phyloP scores from a whole-genome alignment of 148 eudicot species.

The Chenopodium berlandieri region DNA sequence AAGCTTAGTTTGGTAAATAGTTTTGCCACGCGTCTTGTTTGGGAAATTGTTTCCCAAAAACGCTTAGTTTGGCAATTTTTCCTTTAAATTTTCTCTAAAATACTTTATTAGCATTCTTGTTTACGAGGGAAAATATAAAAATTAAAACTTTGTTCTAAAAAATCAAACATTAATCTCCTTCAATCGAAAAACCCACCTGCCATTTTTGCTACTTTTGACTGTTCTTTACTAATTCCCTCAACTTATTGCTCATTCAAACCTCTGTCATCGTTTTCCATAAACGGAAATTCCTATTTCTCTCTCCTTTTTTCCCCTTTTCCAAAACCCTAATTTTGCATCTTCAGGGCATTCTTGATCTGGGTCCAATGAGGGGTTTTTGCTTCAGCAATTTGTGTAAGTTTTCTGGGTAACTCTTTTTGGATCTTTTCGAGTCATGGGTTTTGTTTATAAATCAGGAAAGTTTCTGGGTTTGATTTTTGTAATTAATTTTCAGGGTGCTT shows the following conservation, averaged over 20 bases:
- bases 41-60: no score
- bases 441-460: background rate
- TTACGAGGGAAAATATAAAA: slow-evolving; percentile 6
- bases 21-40: no score
- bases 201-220: slow-evolving; percentile 23
- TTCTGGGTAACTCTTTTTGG: slow-evolving; percentile 9
- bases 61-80: no score
- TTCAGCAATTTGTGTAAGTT: slow-evolving; percentile 26
- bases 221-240: slow-evolving; percentile 18
- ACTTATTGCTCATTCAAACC: slow-evolving; percentile 26
- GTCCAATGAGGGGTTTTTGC: slow-evolving; percentile 13
- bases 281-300: slow-evolving; percentile 14
- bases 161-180: background rate
- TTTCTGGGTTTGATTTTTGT: background rate
- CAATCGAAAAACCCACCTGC: slow-evolving; percentile 16
- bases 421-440: background rate
- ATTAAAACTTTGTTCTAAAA: no score
- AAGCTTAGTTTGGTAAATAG: no score
- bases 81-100: background rate
- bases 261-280: slow-evolving; percentile 21
- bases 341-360: slow-evolving; percentile 25
- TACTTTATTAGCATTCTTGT: background rate
- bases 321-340: slow-evolving; percentile 30
- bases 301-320: slow-evolving; percentile 7
- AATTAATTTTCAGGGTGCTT: background rate